Percentiles rank a stretch among this genome's conserved stretches.
Evolutionary conservation across 2,329 filamentous ascomycete genomes (phyloP).

Genomic region (Colletotrichum kahawae): DNA sequence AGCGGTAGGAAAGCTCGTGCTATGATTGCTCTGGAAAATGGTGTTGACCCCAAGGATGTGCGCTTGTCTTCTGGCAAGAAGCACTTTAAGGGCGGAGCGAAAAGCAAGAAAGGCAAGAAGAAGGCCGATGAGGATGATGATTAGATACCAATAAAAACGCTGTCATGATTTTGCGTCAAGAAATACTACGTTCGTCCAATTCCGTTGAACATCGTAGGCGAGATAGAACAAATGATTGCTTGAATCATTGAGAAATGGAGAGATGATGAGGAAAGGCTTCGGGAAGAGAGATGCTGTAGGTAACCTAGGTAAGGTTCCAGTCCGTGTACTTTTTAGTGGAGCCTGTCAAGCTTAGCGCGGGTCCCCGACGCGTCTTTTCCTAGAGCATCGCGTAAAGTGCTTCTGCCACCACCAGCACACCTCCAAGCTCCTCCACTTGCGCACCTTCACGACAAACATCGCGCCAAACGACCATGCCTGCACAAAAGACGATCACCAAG

Average conservation of each 20-base stretch:
- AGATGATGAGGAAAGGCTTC: not conserved
- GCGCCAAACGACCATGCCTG: constrained; percentile 2
- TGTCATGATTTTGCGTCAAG: not conserved
- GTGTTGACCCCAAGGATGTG: constrained; percentile 82
- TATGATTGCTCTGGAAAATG: constrained; percentile 83
- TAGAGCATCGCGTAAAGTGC: constrained; percentile 22
- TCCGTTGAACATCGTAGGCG: not conserved
- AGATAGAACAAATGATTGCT: not conserved
- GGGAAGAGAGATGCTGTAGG: not conserved
- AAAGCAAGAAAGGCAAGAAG: constrained; percentile 58
- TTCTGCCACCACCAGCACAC: not conserved
- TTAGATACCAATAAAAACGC: constrained; percentile 11
- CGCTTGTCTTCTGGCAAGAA: constrained; percentile 76
- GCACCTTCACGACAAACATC: not conserved
- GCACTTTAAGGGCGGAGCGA: constrained; percentile 85
- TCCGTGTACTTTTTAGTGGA: not conserved
- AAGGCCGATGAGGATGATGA: constrained; percentile 37
- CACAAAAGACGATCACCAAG: constrained; percentile 54
- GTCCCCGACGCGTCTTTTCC: constrained; percentile 18
- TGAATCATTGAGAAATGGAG: not conserved
- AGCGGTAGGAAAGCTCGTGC: constrained; percentile 83
- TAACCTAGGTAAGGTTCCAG: not conserved
- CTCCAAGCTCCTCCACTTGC: not conserved
- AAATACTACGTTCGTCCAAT: not conserved
- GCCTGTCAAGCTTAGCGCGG: not conserved